Evolutionary conservation across 352 stramenopile species (phyloP), one percentile per base, ranked within the genome.

Genomic region (Phytophthora hibernalis): DNA sequence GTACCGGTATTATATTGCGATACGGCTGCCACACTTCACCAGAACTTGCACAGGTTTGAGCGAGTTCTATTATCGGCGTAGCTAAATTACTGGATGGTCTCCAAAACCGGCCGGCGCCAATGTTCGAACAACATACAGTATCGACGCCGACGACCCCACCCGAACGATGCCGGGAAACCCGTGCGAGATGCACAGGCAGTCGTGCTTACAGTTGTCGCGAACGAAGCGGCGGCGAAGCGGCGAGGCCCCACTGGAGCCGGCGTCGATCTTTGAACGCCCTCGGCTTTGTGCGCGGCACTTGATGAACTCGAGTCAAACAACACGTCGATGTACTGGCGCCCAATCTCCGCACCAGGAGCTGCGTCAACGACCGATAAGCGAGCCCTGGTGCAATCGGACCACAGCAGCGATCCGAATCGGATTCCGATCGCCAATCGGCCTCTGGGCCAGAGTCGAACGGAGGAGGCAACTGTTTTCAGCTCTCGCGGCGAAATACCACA

Each of bases 381-480:
- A 60, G 51, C 28, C 26, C 22, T 50, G 42, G 42, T 28, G 60
- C 60, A 61, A 68, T 26, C 35, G 10, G 28, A 53, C 58, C 31
- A 53, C 58, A 33, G 5, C 38, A 53, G 40, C 50, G 31, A 13
- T 38, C 43, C 4, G 49, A 42, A 30, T 54, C 51, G 54, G 51
- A 31, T 35, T n/a, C n/a, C n/a, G n/a, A n/a, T n/a, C n/a, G n/a
- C 35, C 30, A 44, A 5, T 28, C 24, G 24, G 24, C 24, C n/a
- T n/a, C n/a, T n/a, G n/a, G n/a, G n/a, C n/a, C n/a, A n/a, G n/a
- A n/a, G 47, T 50, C 42, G n/a, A 26, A 33, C 47, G 24, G 49
- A 4, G 11, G 21, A 24, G 49, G 42, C 61, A 69, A 59, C 55
- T 71, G 63, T 61, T 71, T 66, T 57, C 50, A 56, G 48, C 63